Evolutionary conservation across 371 early-diverging fungal species (phyloP), one percentile per base, ranked within the genome.

Genomic region (Blastocladiella emersonii): DNA sequence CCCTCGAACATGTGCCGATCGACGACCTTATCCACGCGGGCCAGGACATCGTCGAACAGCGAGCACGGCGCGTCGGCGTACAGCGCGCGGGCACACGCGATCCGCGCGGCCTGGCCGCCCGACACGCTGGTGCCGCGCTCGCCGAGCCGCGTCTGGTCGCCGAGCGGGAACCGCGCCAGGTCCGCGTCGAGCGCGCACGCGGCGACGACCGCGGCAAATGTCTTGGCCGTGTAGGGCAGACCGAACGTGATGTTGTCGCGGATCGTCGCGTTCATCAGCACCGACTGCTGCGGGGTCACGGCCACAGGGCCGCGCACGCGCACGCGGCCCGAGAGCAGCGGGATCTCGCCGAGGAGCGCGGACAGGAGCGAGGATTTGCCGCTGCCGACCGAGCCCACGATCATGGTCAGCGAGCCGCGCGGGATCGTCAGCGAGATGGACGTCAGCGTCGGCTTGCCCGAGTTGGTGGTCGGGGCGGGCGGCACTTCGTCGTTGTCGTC

Each of bases 1-100:
- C 88, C 68, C 56, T 87, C 85, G 72, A 93, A 91, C 45, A 93
- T 84, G 64, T 82, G 79, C 30, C 75, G 65, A 34, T 92, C 94
- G 10, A 95, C 95, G 65, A 92, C 92, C 4, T 91, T 87, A 76
- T 97, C 95, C 4, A 97, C 93, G 35, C 95, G 95, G 64, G 84
- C 79, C 56, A 89, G 67, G 25, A 89, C 84, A 59, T 93, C 92
- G 66, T 92, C 92, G 62, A 88, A 61, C 44, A 90, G 67, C 65
- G 86, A 84, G 10, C 92, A 78, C 72, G 91, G 91, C 25, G 91
- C 86, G 41, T 64, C 56, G 44, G 85, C 78, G 69, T 94, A 94
- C 27, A 89, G 84, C 32, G 90, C 90, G 35, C 90, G 41, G 2
- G 90, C 90, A 60, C 83, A 67, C 15, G 85, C 81, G 21, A 89